A percentile compares a stretch with the other conserved stretches of the same genome.
These are phyloP conservation scores for Diplodia scrobiculata DNA, from an alignment of 2,329 filamentous ascomycete species.

Conservation along the genomic window DNA sequence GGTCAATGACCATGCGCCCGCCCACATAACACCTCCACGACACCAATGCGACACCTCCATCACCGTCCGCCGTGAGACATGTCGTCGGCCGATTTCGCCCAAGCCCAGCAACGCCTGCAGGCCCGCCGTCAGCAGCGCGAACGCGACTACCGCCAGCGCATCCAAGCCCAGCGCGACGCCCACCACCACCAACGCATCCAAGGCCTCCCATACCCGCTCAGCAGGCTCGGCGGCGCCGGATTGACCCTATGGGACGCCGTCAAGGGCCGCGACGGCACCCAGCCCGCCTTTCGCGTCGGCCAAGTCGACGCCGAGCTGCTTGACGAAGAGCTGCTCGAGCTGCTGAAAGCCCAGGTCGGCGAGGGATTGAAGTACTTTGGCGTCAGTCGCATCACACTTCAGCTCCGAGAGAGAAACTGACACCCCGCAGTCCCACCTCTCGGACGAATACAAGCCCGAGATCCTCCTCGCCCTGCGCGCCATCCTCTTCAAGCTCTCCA, in stretches of 20 bases:
- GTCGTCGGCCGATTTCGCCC: constrained; percentile 72
- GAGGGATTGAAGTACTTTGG: constrained; percentile 87
- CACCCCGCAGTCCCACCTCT: constrained; percentile 58
- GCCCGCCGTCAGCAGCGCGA: constrained; percentile 78
- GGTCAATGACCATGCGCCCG: not conserved
- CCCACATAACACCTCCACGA: not conserved
- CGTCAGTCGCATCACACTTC: constrained; percentile 48
- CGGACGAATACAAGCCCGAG: constrained; percentile 85
- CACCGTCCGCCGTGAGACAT: constrained; percentile 35
- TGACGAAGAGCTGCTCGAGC: constrained; percentile 85
- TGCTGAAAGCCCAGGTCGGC: constrained; percentile 81
- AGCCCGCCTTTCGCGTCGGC: constrained; percentile 86
- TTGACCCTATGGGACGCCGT: constrained; percentile 69
- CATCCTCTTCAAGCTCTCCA: constrained; percentile 86
- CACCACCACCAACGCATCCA: constrained; percentile 48
- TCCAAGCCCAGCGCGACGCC: constrained; percentile 50
- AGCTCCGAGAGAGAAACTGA: too few species aligned
- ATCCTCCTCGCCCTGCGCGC: constrained; percentile 76
- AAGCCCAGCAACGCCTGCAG: constrained; percentile 83
- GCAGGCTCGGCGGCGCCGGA: constrained; percentile 55
- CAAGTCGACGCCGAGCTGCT: constrained; percentile 95
- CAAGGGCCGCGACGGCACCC: constrained; percentile 73
- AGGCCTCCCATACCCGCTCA: constrained; percentile 59
- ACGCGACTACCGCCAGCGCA: constrained; percentile 61
- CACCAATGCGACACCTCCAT: constrained; percentile 13